Evolutionary conservation across 2,329 filamentous ascomycete genomes (phyloP).

Genomic region (Diaporthe destruens): DNA sequence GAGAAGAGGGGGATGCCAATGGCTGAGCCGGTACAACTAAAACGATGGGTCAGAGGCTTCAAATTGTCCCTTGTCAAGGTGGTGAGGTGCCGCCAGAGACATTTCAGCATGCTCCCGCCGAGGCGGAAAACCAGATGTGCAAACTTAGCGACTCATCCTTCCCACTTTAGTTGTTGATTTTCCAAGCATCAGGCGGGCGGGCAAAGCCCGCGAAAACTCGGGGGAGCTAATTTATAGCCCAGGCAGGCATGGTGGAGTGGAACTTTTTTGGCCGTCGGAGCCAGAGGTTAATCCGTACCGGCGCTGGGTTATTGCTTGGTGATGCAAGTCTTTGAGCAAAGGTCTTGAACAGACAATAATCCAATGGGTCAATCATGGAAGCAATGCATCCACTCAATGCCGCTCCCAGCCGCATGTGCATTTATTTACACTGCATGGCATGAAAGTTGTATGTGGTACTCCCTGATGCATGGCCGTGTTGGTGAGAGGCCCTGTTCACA

Average conservation of each 20-base stretch:
- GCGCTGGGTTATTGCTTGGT: too few relatives aligned
- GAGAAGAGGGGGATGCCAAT: constrained; percentile 47
- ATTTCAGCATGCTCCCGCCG: constrained; percentile 73
- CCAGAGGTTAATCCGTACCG: neutral
- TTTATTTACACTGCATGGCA: neutral
- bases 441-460: neutral
- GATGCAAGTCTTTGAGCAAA: too few relatives aligned
- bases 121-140: constrained; percentile 66
- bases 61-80: constrained; percentile 73
- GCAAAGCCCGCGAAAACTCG: neutral
- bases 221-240: neutral
- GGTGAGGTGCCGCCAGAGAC: constrained; percentile 72
- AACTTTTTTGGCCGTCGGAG: neutral
- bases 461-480: neutral
- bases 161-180: constrained; percentile 80
- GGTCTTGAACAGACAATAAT: neutral
- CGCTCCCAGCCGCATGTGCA: neutral
- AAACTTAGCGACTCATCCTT: constrained; percentile 78
- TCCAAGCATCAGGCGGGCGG: neutral
- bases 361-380: neutral
- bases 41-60: constrained; percentile 72
- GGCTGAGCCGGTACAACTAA: constrained; percentile 49
- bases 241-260: neutral
- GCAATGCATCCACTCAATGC: neutral
- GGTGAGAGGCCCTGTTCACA: neutral